phyloP scores from a whole-genome alignment of 495 filamentous ascomycete species.

The Penicillium coprophilum region DNA sequence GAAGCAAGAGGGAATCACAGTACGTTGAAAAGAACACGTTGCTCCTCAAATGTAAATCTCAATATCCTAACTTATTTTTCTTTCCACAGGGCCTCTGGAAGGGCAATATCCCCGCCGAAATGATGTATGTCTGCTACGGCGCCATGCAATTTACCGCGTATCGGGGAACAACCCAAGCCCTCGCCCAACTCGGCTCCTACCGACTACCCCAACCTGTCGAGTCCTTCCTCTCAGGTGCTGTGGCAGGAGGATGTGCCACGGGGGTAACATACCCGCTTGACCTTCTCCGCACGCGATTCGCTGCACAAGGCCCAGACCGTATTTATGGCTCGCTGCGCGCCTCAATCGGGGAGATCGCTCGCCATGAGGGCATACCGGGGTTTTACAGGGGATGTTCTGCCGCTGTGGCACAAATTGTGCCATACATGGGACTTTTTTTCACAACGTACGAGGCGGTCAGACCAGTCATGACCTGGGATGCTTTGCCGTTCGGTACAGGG shows the following conservation, averaged over 20 bases:
- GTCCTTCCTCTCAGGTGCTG: conserved; percentile 77
- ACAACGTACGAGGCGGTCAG: conserved; percentile 76
- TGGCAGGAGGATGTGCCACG: conserved; percentile 78
- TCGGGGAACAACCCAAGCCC: conserved; percentile 62
- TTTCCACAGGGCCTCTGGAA: conserved; percentile 80
- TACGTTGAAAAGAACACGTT: conserved; percentile 27
- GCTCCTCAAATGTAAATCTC: not conserved
- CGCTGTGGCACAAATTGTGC: conserved; percentile 80
- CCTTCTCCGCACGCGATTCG: conserved; percentile 90
- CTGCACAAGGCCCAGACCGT: conserved; percentile 82
- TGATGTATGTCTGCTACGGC: conserved; percentile 88
- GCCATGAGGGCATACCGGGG: conserved; percentile 68
- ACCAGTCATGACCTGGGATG: conserved; percentile 50
- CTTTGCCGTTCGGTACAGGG: conserved; percentile 68
- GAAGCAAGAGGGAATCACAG: conserved; percentile 72
- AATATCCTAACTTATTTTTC: not conserved
- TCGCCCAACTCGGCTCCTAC: conserved; percentile 53
- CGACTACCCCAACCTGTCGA: conserved; percentile 57
- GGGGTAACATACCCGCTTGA: conserved; percentile 88
- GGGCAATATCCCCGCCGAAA: conserved; percentile 92
- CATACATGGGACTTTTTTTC: conserved; percentile 97
- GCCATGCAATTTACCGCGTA: conserved; percentile 91
- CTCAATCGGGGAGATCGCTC: conserved; percentile 70
- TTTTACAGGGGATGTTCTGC: conserved; percentile 87
- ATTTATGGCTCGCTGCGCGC: conserved; percentile 69